A percentile compares a stretch with the other conserved stretches of the same genome.
Conservation (phyloP, 2,329 filamentous ascomycete species). For the Dendrostoma leiphaemia region DNA sequence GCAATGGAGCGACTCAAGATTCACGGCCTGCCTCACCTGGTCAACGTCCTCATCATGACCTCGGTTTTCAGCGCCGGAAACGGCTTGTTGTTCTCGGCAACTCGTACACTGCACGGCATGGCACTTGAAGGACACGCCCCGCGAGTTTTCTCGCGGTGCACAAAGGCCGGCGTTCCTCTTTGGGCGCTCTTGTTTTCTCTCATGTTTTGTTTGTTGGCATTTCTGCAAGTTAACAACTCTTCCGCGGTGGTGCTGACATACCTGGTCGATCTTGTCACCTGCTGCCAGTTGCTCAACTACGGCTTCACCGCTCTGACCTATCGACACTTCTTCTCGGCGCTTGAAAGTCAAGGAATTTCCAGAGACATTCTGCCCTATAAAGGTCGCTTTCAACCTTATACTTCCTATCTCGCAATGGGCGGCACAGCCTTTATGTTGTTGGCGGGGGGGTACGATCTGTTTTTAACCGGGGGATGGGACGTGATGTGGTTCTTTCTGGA, state of each 20-base stretch:
- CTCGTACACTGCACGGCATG: slow-evolving; percentile 59
- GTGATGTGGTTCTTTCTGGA: slow-evolving; percentile 21
- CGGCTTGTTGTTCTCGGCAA: slow-evolving; percentile 60
- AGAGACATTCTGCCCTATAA: slow-evolving; percentile 54
- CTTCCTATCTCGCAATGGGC: slow-evolving; percentile 41
- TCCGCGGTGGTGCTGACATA: slow-evolving; percentile 57
- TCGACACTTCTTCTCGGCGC: slow-evolving; percentile 56
- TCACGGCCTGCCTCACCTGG: slow-evolving; percentile 52
- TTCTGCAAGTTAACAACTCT: slow-evolving; percentile 56
- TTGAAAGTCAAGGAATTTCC: slow-evolving; percentile 51
- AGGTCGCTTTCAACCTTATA: slow-evolving; percentile 55
- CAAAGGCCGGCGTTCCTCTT: slow-evolving; percentile 58
- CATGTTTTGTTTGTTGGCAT: slow-evolving; percentile 60
- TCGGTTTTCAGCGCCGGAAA: slow-evolving; percentile 62
- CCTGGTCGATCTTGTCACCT: slow-evolving; percentile 59
- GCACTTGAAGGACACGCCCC: slow-evolving; percentile 56
- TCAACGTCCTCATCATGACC: slow-evolving; percentile 60
- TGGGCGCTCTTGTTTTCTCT: slow-evolving; percentile 60
- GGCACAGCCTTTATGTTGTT: slow-evolving; percentile 15
- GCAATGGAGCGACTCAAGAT: slow-evolving; percentile 59
- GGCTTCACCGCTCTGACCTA: slow-evolving; percentile 57
- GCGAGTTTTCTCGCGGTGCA: slow-evolving; percentile 50
- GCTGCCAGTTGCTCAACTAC: slow-evolving; percentile 59
- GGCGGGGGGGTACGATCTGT: slow-evolving; percentile 16
- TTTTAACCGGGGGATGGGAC: slow-evolving; percentile 16